A percentile compares a stretch with the other conserved stretches of the same genome.
These are phyloP conservation scores for Aspergillus ibericus DNA, from an alignment of 2,329 filamentous ascomycete genomes.

Conservation along the genomic window DNA sequence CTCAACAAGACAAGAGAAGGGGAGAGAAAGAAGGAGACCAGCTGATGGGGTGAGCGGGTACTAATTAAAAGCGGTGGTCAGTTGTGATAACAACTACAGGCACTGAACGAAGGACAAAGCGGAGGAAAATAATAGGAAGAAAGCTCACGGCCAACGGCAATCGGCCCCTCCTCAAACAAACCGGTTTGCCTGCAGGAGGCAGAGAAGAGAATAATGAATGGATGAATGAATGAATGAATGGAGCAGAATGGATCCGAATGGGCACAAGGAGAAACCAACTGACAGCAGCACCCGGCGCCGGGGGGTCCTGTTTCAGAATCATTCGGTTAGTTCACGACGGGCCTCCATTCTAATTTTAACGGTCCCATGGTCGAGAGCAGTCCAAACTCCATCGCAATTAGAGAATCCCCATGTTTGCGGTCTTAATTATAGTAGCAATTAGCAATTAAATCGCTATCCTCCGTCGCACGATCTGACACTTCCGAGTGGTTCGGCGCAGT, in stretches of 20 bases:
- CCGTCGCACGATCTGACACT: not conserved
- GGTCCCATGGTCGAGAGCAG: not conserved
- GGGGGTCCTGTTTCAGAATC: conserved; percentile 4
- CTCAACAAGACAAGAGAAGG: not conserved
- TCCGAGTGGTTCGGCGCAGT: too few species aligned
- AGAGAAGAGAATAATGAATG: not conserved
- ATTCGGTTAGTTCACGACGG: not conserved
- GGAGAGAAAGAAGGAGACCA: conserved; percentile 1
- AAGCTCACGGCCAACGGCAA: conserved; percentile 1
- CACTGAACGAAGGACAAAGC: not conserved
- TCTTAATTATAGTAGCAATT: not conserved
- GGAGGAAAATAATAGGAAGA: not conserved
- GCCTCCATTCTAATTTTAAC: conserved; percentile 3
- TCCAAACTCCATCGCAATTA: conserved; percentile 2
- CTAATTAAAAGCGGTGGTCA: not conserved
- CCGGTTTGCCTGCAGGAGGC: not conserved
- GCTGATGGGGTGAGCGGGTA: not conserved
- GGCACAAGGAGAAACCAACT: not conserved
- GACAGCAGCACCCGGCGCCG: not conserved
- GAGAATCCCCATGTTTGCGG: not conserved
- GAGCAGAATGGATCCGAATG: not conserved
- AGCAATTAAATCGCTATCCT: not conserved
- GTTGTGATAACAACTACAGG: not conserved
- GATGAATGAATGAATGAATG: not conserved
- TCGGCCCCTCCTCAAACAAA: conserved; percentile 2